Conservation (phyloP, 805 yeast species). For the Monosporozyma servazzii region DNA sequence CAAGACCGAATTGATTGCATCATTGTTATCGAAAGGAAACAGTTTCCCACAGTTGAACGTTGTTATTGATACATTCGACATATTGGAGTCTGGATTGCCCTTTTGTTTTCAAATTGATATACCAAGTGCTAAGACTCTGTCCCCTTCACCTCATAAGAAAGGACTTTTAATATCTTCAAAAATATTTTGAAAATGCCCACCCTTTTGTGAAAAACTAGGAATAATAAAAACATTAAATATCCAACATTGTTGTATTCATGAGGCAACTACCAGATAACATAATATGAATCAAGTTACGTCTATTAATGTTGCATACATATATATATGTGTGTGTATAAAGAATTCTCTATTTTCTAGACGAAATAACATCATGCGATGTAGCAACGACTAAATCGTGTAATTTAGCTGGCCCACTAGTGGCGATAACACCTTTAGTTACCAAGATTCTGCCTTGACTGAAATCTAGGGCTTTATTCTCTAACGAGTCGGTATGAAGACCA, state of each 20-base stretch:
- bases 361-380: conserved; percentile 19
- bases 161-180: too few relatives aligned
- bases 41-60: conserved; percentile 53
- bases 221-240: too few relatives aligned
- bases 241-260: too few relatives aligned
- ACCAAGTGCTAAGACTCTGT: too few relatives aligned
- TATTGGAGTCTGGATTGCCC: neutral
- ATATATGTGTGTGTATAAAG: neutral
- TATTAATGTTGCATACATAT: neutral
- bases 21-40: conserved; percentile 29
- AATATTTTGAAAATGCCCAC: too few relatives aligned
- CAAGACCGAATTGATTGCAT: conserved; percentile 25
- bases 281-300: neutral
- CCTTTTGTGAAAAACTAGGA: too few relatives aligned
- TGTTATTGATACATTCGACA: conserved; percentile 14
- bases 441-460: conserved; percentile 82
- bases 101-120: too few relatives aligned
- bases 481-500: conserved; percentile 73
- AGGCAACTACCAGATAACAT: too few relatives aligned
- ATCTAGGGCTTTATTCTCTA: conserved; percentile 62
- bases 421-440: conserved; percentile 84
- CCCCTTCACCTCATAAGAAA: too few relatives aligned
- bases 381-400: conserved; percentile 22
- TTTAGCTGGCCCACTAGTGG: conserved; percentile 39
- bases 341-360: conserved; percentile 13